Percentiles rank a stretch among this genome's conserved stretches.
These are phyloP conservation scores for Daedaleopsis nitida DNA, from an alignment of 768 basidiomycete genomes.

Conservation along the genomic window DNA sequence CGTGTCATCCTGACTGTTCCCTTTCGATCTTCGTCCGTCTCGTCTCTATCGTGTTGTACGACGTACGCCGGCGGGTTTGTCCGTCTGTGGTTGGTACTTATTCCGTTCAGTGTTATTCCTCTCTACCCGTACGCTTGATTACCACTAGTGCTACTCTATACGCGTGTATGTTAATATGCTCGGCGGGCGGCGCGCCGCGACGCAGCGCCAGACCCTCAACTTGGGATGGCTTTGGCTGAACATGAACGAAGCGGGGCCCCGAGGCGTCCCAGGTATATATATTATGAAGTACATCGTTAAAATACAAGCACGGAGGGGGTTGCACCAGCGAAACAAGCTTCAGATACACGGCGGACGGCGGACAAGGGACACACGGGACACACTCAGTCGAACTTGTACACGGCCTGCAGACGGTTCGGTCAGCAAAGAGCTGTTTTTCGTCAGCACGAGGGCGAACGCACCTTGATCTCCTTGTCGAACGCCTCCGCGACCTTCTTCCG, in stretches of 20 bases:
- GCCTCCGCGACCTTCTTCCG: slow-evolving; percentile 67
- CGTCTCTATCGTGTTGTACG: not conserved
- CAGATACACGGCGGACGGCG: too few relatives aligned
- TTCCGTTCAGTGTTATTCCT: slow-evolving; percentile 18
- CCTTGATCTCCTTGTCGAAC: slow-evolving; percentile 62
- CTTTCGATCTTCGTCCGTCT: not conserved
- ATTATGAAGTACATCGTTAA: not conserved
- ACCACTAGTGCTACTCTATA: slow-evolving; percentile 8
- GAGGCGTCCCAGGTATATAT: too few relatives aligned
- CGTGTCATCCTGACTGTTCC: not conserved
- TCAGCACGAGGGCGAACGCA: not conserved
- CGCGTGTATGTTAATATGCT: slow-evolving; percentile 19
- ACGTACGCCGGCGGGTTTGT: not conserved
- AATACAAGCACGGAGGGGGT: not conserved
- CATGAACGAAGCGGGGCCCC: not conserved
- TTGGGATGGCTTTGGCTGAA: not conserved
- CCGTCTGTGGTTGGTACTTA: slow-evolving; percentile 9
- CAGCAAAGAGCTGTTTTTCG: not conserved
- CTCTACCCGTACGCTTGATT: slow-evolving; percentile 19
- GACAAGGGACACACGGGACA: too few relatives aligned
- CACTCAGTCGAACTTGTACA: slow-evolving; percentile 16
- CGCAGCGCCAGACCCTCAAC: not conserved
- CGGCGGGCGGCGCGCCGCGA: not conserved
- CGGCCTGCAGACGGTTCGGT: not conserved
- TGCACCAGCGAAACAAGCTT: too few relatives aligned